phyloP scores from a whole-genome alignment of 768 basidiomycete species.

The Boletus tylopilopsis region DNA sequence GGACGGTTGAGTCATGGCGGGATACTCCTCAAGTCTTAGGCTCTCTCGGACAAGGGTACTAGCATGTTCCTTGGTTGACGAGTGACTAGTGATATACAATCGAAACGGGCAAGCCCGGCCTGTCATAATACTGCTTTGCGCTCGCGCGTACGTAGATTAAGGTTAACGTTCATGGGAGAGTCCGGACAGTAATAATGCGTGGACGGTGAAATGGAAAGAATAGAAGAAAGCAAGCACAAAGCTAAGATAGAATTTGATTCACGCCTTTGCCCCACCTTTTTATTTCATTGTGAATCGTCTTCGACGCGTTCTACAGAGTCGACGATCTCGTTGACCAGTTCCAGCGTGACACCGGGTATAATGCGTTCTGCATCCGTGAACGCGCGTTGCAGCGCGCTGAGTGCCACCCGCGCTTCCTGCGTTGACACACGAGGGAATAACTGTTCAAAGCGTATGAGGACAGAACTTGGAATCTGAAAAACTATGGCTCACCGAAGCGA shows the following conservation, averaged over 20 bases:
- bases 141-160: slow-evolving; percentile 16
- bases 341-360: slow-evolving; percentile 92
- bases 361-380: slow-evolving; percentile 94
- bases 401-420: slow-evolving; percentile 84
- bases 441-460: slow-evolving; percentile 39
- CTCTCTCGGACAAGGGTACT: too few species aligned
- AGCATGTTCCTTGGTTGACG: too few species aligned
- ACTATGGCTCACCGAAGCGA: slow-evolving; percentile 83
- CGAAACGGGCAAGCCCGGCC: slow-evolving; percentile 15
- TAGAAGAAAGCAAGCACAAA: slow-evolving; percentile 12
- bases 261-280: neutral
- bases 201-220: neutral
- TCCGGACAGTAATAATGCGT: slow-evolving; percentile 18
- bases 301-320: slow-evolving; percentile 91
- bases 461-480: too few species aligned
- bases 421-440: slow-evolving; percentile 89
- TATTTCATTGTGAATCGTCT: slow-evolving; percentile 46
- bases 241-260: slow-evolving; percentile 15
- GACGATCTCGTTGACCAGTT: slow-evolving; percentile 90
- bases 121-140: slow-evolving; percentile 15
- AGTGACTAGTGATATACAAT: slow-evolving; percentile 25
- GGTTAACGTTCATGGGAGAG: slow-evolving; percentile 10
- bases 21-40: too few species aligned
- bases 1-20: slow-evolving; percentile 18
- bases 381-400: slow-evolving; percentile 84